Base-by-base conservation (phyloP, 1,284 basidiomycete species). In the Puccinia triticina region DNA sequence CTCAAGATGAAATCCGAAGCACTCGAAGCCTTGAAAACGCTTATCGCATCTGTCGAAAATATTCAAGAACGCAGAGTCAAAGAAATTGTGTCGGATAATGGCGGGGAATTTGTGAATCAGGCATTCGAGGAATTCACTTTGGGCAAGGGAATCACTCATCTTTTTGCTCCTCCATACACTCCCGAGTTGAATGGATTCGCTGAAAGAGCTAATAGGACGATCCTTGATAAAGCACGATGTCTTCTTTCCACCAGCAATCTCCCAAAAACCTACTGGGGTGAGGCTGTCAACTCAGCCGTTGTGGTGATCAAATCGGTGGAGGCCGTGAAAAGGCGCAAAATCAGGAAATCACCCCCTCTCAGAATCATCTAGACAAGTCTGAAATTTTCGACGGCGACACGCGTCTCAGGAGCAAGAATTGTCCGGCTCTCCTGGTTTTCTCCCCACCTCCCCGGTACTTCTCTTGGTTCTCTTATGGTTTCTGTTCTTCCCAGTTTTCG, bases 161-260 rank as follows among this genome's bases (percentile, higher is more conserved):
- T 86, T 69, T 83, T 87, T 23, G 87, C 86, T 14, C 84, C 87
- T 0, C 88, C 88, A 72, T 85, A 89, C 77, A 86, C 87, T 5
- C 87, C 87, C 1, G 83, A 85, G 66, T 26, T 85, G 80, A 89
- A 88, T 84, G 82, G 88, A 84, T 83, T 85, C 53, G 84, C 87
- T 0, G 85, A 86, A 83, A 69, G 87, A 61, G 16, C n/a, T n/a
- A n/a, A n/a, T n/a, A n/a, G n/a, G n/a, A n/a, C n/a, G n/a, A n/a
- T n/a, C n/a, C n/a, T n/a, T 0, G 85, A 86, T 21, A 84, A 83
- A 34, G 84, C 83, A 11, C 75, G 85, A 0, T 84, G 85, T 0
- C 84, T 88, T 83, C 83, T 88, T 0, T 55, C 84, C 7, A 79
- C 83, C 23, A 53, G 86, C 0, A 81, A 83, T 12, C 83, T 88